Percentiles rank a stretch among this genome's conserved stretches.
phyloP scores from a whole-genome alignment of 2,329 filamentous ascomycete species.

The Trichothecium sympodiale region DNA sequence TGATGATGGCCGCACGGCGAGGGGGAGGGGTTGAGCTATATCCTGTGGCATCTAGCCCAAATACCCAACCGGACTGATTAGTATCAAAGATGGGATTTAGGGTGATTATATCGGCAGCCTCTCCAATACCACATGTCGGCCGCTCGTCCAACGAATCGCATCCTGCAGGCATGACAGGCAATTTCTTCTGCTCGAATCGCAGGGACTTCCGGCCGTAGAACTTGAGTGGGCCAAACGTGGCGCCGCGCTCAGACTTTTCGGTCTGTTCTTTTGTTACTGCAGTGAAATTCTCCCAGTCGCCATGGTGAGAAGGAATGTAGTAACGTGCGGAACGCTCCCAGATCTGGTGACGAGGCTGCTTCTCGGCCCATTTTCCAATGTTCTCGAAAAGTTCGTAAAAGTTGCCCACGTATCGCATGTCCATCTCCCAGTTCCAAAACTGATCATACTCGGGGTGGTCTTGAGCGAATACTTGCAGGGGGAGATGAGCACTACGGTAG shows the following conservation, averaged over 20 bases:
- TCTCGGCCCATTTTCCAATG: slow-evolving; percentile 52
- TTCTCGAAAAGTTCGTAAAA: slow-evolving; percentile 65
- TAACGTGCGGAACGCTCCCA: slow-evolving; percentile 72
- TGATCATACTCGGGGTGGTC: slow-evolving; percentile 54
- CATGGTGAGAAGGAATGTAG: slow-evolving; percentile 62
- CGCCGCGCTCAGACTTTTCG: slow-evolving; percentile 32
- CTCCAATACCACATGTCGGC: slow-evolving; percentile 52
- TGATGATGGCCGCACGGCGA: slow-evolving; percentile 61
- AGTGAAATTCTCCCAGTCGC: slow-evolving; percentile 61
- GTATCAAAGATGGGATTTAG: slow-evolving; percentile 69
- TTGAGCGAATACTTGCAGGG: slow-evolving; percentile 53
- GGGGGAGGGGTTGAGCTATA: slow-evolving; percentile 45
- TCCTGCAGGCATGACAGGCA: slow-evolving; percentile 41
- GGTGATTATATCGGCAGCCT: slow-evolving; percentile 66
- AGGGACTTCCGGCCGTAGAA: slow-evolving; percentile 37
- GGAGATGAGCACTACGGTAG: slow-evolving; percentile 53
- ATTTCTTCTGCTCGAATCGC: slow-evolving; percentile 38
- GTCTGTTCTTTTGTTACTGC: slow-evolving; percentile 53
- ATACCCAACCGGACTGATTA: slow-evolving; percentile 60
- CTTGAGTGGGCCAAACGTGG: slow-evolving; percentile 58
- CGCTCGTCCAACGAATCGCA: slow-evolving; percentile 42
- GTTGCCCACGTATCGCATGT: slow-evolving; percentile 53
- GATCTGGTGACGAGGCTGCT: slow-evolving; percentile 58
- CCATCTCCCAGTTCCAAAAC: slow-evolving; percentile 64
- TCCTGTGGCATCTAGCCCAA: slow-evolving; percentile 58